Evolutionary conservation across 2,329 filamentous ascomycete genomes (phyloP).

Genomic region (Aspergillus pseudoviridinutans): DNA sequence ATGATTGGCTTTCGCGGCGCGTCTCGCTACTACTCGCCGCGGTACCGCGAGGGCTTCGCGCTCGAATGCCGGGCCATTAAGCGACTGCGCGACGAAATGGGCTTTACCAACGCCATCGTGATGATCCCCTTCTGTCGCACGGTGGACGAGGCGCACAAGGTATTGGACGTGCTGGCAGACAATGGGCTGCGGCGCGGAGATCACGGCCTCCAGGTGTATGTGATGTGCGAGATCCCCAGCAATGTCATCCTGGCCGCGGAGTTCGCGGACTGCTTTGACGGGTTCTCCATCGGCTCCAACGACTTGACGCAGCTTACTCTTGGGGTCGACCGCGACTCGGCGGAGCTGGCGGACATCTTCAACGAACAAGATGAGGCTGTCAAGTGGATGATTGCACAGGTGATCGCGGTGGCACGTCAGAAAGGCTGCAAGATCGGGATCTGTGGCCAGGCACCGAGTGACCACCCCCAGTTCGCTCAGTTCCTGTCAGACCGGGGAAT

Average conservation of each 20-base stretch:
- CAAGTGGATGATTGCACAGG: constrained; percentile 37
- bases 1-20: constrained; percentile 43
- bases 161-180: constrained; percentile 34
- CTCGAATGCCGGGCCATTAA: constrained; percentile 40
- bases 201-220: constrained; percentile 36
- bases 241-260: constrained; percentile 37
- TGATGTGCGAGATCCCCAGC: constrained; percentile 43
- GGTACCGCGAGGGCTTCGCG: constrained; percentile 37
- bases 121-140: constrained; percentile 41
- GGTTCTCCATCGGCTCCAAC: constrained; percentile 42
- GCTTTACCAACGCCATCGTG: constrained; percentile 35
- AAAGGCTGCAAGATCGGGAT: constrained; percentile 37
- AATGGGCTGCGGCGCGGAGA: constrained; percentile 37
- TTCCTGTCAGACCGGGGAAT: constrained; percentile 37
- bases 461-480: constrained; percentile 37
- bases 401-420: constrained; percentile 27
- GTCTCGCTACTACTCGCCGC: constrained; percentile 40
- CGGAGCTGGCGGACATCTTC: constrained; percentile 35
- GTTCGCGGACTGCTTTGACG: constrained; percentile 38
- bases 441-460: constrained; percentile 39
- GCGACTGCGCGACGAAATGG: constrained; percentile 35
- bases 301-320: constrained; percentile 41
- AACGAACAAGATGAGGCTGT: constrained; percentile 39
- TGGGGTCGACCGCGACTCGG: constrained; percentile 38
- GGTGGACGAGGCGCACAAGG: constrained; percentile 32